Evolutionary conservation across 108 stramenopile genomes (phyloP), one percentile per base, ranked within the genome.

Genomic region (Conticribra guillardii): DNA sequence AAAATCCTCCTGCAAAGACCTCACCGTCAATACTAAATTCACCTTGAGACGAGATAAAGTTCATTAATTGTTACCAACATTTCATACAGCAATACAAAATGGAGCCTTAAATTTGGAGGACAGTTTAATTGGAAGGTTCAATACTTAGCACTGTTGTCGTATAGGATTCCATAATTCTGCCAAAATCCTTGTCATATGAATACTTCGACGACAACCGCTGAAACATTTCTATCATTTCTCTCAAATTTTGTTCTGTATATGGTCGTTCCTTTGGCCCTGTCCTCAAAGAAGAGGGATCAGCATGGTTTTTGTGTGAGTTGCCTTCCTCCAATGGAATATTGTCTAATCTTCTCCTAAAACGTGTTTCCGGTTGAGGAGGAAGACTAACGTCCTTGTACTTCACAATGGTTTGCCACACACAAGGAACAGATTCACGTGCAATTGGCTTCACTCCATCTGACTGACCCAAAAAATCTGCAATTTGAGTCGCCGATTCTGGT

Each of bases 361-460:
- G 5, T 31, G 2, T 1, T 7, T 24, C 3, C 0, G n/a, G 26
- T 49, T 29, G 3, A 16, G 56, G 0, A 15, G 4, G 19, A 29
- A 3, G 1, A 1, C 1, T 3, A 0, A 34, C 31, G 19, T 60
- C 67, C 28, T 68, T 69, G 37, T 67, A 74, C 15, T 69, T 74
- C 0, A 74, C 73, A 41, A 68, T 55, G 0, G 26, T 58, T 5
- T 66, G 48, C 73, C 73, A 74, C 15, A 74, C 28, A 60, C 73
- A 74, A 1, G 41, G 34, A 51, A 74, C 26, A 2, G 16, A 15
- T 17, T 51, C 73, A 7, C 55, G 54, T 17, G 27, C 34, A 3
- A 33, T 31, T 14, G 26, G 51, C 18, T 29, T 26, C 0, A 53
- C 33, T 15, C 54, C 73, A 9, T 74, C 37, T 2, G 4, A 17